Conservation (phyloP, 768 basidiomycete genomes). For the Phlebiopsis flavidoalba region DNA sequence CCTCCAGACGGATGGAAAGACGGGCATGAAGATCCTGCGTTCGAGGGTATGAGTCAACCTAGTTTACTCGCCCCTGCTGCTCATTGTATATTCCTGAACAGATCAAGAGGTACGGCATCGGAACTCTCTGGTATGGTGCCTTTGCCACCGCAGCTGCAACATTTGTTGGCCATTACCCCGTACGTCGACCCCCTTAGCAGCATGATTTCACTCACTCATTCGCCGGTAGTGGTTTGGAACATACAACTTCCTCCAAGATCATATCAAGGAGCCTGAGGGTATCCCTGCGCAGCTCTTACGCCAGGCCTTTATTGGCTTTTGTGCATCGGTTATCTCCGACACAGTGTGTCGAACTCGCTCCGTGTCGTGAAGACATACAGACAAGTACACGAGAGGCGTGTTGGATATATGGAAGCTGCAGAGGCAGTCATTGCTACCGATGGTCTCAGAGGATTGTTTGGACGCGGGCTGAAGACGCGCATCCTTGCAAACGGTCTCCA, state of each 20-base stretch:
- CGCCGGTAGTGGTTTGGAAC: conserved; percentile 60
- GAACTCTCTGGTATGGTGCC: conserved; percentile 85
- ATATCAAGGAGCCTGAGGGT: conserved; percentile 52
- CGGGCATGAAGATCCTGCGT: conserved; percentile 61
- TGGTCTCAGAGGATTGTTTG: conserved; percentile 77
- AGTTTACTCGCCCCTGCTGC: not conserved
- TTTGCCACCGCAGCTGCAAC: conserved; percentile 90
- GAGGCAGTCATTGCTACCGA: conserved; percentile 70
- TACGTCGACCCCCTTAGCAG: not conserved
- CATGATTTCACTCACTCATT: conserved; percentile 39
- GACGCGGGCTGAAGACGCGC: conserved; percentile 85
- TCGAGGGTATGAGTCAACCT: conserved; percentile 40
- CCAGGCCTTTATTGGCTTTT: conserved; percentile 89
- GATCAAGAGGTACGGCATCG: conserved; percentile 73
- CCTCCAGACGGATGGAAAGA: conserved; percentile 82
- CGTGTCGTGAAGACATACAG: conserved; percentile 95
- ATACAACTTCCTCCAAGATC: conserved; percentile 73
- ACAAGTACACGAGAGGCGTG: conserved; percentile 79
- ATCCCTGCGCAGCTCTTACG: conserved; percentile 58
- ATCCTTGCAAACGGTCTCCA: conserved; percentile 90
- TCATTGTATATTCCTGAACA: conserved; percentile 25
- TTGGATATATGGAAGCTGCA: conserved; percentile 78
- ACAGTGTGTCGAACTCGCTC: conserved; percentile 80
- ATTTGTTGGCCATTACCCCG: conserved; percentile 86
- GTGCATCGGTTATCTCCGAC: conserved; percentile 81